phyloP scores from a whole-genome alignment of 176 grass and related monocot genomes.

The Bolboschoenus planiculmis region DNA sequence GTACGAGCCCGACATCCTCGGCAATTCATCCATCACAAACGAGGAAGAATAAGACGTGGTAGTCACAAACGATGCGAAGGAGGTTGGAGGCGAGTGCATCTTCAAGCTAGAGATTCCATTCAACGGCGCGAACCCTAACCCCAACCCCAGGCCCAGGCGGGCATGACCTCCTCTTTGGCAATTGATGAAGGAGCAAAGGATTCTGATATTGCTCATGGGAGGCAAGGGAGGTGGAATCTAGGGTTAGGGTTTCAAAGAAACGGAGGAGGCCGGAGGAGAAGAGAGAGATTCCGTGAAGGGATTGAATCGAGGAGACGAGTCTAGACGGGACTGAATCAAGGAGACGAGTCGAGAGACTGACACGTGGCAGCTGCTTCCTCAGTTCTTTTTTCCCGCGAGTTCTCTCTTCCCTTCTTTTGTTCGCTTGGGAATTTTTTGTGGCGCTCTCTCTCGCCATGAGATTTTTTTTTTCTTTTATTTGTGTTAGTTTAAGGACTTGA shows the following conservation, averaged over 20 bases:
- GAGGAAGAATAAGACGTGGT: slow-evolving; percentile 37
- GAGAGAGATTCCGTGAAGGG: slow-evolving; percentile 32
- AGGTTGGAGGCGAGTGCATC: not conserved
- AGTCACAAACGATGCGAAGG: slow-evolving; percentile 21
- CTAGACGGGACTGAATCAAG: slow-evolving; percentile 41
- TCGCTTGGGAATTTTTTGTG: not conserved
- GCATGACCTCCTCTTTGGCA: slow-evolving; percentile 27
- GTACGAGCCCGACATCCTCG: slow-evolving; percentile 30
- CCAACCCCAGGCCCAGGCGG: slow-evolving; percentile 19
- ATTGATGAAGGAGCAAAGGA: slow-evolving; percentile 49
- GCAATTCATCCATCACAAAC: slow-evolving; percentile 57
- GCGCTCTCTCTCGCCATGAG: not conserved
- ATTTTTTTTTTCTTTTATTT: not conserved
- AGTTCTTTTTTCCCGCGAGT: not conserved
- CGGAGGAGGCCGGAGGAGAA: not conserved
- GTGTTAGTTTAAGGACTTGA: not conserved
- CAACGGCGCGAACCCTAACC: slow-evolving; percentile 27
- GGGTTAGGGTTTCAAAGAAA: slow-evolving; percentile 28
- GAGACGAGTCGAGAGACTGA: slow-evolving; percentile 37
- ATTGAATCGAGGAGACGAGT: slow-evolving; percentile 35
- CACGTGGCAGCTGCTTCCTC: slow-evolving; percentile 23
- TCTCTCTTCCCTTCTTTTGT: not conserved
- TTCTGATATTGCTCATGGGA: slow-evolving; percentile 64
- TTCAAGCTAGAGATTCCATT: slow-evolving; percentile 3
- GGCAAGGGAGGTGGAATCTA: slow-evolving; percentile 3